Evolutionary conservation across 2,329 filamentous ascomycete species (phyloP), one percentile per base, ranked within the genome.

Genomic region (Colletotrichum higginsianum): DNA sequence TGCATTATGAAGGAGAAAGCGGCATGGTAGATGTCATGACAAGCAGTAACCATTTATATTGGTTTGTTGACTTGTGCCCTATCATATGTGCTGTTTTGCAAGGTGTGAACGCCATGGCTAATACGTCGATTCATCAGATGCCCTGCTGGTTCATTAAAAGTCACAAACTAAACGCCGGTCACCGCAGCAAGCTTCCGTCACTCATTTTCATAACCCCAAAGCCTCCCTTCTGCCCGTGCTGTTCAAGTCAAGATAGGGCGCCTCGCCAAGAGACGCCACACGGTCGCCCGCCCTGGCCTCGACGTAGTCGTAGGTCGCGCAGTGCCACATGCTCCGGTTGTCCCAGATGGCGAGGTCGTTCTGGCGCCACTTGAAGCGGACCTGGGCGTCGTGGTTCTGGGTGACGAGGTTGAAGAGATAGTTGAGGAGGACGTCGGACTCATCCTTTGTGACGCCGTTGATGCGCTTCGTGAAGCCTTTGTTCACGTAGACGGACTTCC

Each of bases 311-410:
- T 88, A 91, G 0, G 89, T 92, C 0, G 89, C 90, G 47, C 86
- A 84, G 72, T 86, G 84, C 74, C 81, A 84, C 13, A 82, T 86
- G 40, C 80, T 85, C 61, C 85, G 80, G 75, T 93, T 93, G 76
- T 93, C 91, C 91, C 91, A 93, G 74, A 93, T 90, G 1, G 89
- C 87, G 5, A 86, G 76, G 74, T 89, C 86, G 67, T 88, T 87
- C 76, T 84, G 81, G 64, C 80, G 81, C 87, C 87, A 89, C 63
- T 82, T 82, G 75, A 86, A 89, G 4, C 88, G 82, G 11, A 90
- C 87, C 75, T 90, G 88, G 0, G 85, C 82, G 75, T 90, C 88
- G 72, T 90, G 87, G 75, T 90, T 90, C 76, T 88, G 81, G 7
- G 84, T 83, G 13, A 87, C 81, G 13, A 88, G 75, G 70, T 84